Conservation (phyloP, 2,329 filamentous ascomycete species). For the Alternaria novae-zelandiae region DNA sequence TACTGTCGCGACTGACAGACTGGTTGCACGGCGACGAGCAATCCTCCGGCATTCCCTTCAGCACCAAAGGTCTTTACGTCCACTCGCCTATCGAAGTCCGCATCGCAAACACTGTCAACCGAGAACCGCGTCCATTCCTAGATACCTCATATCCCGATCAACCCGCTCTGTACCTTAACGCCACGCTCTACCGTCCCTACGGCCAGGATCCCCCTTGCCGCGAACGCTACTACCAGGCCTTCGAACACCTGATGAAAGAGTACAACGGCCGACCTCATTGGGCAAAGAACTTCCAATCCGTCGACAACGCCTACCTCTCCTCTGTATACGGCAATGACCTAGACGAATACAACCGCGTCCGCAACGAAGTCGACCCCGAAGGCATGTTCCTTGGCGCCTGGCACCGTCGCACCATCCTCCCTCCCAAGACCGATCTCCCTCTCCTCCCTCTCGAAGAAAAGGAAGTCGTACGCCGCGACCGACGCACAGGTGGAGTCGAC, state of each 20-base stretch:
- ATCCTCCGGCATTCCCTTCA: conserved; percentile 76
- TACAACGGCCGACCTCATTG: conserved; percentile 84
- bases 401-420: conserved; percentile 69
- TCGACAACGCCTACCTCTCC: conserved; percentile 65
- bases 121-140: conserved; percentile 66
- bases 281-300: conserved; percentile 84
- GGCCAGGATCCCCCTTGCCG: conserved; percentile 76
- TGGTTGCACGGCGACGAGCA: conserved; percentile 84
- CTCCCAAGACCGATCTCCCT: conserved; percentile 35
- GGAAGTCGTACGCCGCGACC: conserved; percentile 45
- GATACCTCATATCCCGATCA: conserved; percentile 73
- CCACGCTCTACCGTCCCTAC: conserved; percentile 87
- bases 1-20: conserved; percentile 78
- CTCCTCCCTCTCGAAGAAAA: conserved; percentile 51
- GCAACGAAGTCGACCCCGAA: conserved; percentile 75
- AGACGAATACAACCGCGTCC: conserved; percentile 69
- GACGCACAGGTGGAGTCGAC: conserved; percentile 42
- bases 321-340: conserved; percentile 73
- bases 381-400: conserved; percentile 91
- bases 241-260: conserved; percentile 89
- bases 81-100: conserved; percentile 94
- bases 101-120: conserved; percentile 71
- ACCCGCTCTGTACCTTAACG: conserved; percentile 86
- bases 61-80: conserved; percentile 78
- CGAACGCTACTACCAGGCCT: conserved; percentile 82